phyloP scores from a whole-genome alignment of 441 rosid species.

The Erodium trifolium region DNA sequence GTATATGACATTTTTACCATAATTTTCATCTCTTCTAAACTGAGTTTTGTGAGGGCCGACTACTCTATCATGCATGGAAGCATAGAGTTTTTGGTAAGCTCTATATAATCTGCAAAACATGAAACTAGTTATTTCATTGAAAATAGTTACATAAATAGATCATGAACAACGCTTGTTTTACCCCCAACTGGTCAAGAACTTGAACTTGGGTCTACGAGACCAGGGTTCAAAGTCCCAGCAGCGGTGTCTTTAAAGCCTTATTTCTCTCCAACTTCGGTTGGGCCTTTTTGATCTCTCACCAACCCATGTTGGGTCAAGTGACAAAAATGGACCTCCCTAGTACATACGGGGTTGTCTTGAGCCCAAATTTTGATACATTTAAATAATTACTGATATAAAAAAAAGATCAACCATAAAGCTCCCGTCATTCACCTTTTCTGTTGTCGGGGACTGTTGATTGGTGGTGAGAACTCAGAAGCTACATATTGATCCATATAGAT shows the following conservation, averaged over 20 bases:
- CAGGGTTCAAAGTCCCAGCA: too few species aligned
- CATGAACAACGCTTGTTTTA: too few species aligned
- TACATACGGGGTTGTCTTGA: too few species aligned
- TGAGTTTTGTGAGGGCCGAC: constrained; percentile 87
- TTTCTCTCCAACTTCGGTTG: too few species aligned
- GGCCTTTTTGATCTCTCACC: not conserved
- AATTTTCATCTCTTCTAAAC: constrained; percentile 87
- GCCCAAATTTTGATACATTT: too few species aligned
- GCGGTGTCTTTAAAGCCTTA: too few species aligned
- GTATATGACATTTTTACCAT: constrained; percentile 34
- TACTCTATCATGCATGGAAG: constrained; percentile 87
- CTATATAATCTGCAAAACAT: constrained; percentile 66
- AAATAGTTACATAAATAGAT: too few species aligned
- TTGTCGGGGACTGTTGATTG: constrained; percentile 57
- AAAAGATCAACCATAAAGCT: not conserved
- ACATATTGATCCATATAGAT: constrained; percentile 87
- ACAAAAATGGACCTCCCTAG: too few species aligned
- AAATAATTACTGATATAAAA: too few species aligned
- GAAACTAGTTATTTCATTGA: constrained; percentile 18
- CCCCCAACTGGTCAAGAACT: too few species aligned
- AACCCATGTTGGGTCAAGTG: too few species aligned
- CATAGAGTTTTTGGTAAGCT: constrained; percentile 80
- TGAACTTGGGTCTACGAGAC: too few species aligned
- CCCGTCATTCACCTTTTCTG: constrained; percentile 57
- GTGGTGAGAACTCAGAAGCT: constrained; percentile 82